Conservation (phyloP, 176 grass and related monocot genomes). For the Rhipidocladum racemiflorum region DNA sequence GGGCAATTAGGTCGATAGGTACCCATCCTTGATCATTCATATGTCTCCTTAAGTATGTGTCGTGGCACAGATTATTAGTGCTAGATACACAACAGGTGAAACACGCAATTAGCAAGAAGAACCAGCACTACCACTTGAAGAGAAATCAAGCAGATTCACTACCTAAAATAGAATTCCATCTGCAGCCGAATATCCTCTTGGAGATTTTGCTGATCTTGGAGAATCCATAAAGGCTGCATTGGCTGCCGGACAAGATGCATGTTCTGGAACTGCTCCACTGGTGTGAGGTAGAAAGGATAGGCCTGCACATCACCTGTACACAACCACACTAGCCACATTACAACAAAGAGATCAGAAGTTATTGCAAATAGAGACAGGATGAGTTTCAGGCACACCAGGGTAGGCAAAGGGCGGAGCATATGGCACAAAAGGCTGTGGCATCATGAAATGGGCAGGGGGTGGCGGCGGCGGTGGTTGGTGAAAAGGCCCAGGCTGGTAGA, state of each 20-base stretch:
- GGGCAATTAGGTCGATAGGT: slow-evolving; percentile 50
- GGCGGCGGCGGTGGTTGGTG: slow-evolving; percentile 6
- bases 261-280: slow-evolving; percentile 57
- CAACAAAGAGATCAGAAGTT: not conserved
- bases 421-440: slow-evolving; percentile 30
- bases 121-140: not conserved
- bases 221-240: slow-evolving; percentile 31
- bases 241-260: slow-evolving; percentile 40
- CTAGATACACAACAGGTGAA: slow-evolving; percentile 39
- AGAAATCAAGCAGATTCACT: slow-evolving; percentile 19
- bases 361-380: not conserved
- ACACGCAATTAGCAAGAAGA: slow-evolving; percentile 2
- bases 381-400: slow-evolving; percentile 35
- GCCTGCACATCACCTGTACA: slow-evolving; percentile 28
- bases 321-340: slow-evolving; percentile 28
- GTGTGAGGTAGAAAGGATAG: slow-evolving; percentile 41
- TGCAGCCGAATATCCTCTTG: slow-evolving; percentile 45
- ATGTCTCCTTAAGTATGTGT: slow-evolving; percentile 44
- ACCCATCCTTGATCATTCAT: slow-evolving; percentile 96
- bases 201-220: slow-evolving; percentile 35
- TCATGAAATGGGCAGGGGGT: slow-evolving; percentile 30
- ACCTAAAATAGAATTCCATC: slow-evolving; percentile 96
- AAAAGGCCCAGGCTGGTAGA: slow-evolving; percentile 41
- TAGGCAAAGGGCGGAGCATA: slow-evolving; percentile 41
- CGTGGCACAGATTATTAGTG: slow-evolving; percentile 66